Evolutionary conservation across 768 basidiomycete species (phyloP).

Genomic region (Mycena vulgaris): DNA sequence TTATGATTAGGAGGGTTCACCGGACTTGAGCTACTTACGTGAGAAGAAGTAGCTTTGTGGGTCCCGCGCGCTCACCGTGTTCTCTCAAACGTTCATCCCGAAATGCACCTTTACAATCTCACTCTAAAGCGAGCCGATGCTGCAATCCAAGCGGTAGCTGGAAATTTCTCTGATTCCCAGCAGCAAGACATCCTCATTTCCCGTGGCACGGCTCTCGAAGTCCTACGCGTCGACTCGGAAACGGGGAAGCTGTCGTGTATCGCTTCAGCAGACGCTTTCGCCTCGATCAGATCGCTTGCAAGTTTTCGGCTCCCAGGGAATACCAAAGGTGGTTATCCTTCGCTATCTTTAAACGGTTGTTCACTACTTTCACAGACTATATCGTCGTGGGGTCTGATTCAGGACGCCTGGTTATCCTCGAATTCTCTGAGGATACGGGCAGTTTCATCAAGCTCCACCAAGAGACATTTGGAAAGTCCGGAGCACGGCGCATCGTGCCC

Average conservation of each 20-base stretch:
- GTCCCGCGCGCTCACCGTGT: neutral
- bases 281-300: constrained; percentile 89
- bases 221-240: constrained; percentile 88
- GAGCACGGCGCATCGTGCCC: constrained; percentile 93
- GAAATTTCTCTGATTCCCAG: constrained; percentile 92
- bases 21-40: neutral
- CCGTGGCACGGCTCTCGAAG: constrained; percentile 91
- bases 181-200: constrained; percentile 95
- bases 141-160: constrained; percentile 86
- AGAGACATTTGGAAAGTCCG: constrained; percentile 97
- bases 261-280: constrained; percentile 89
- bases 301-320: constrained; percentile 96
- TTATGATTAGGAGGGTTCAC: no score
- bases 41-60: neutral
- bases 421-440: constrained; percentile 92
- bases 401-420: constrained; percentile 93
- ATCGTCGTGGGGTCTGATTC: constrained; percentile 97
- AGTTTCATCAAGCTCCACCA: constrained; percentile 97
- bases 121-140: constrained; percentile 91
- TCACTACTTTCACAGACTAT: constrained; percentile 82
- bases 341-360: constrained; percentile 43
- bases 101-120: constrained; percentile 95
- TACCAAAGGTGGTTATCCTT: constrained; percentile 88
- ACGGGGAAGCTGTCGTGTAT: constrained; percentile 90
- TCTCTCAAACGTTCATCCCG: neutral